Evolutionary conservation across 78 protist species (phyloP), one percentile per base, ranked within the genome.

Genomic region (Trichosphaerium sp.): DNA sequence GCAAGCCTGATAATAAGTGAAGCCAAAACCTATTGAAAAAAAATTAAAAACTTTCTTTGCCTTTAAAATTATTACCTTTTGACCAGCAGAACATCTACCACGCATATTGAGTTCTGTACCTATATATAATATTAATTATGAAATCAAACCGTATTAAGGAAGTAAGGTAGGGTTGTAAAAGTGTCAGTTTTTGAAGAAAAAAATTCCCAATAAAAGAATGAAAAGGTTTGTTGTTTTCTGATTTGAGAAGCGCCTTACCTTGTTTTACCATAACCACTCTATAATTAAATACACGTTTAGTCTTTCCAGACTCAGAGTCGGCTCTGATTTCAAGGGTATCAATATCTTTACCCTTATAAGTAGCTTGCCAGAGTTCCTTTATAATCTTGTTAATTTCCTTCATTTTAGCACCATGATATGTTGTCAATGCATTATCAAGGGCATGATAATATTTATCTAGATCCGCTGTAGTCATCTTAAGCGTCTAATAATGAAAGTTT

Each of bases 71-170:
- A n/a, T n/a, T n/a, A n/a, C 94, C 77, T 85, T 87, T 67, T 97
- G 99, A 0, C 99, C 99, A 0, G 99, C 99, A 23, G 91, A 76
- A 87, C 99, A 97, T 23, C 98, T 73, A 0, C 98, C 99, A 44
- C 98, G 88, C 98, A 97, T 96, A 76, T 96, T 98, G 41, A 96
- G 37, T 26, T 51, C 84, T 0, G 64, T 78, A 21, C 61, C 91
- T n/a, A n/a, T n/a, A n/a, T n/a, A n/a, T n/a, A n/a, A n/a, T n/a
- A n/a, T n/a, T n/a, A n/a, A n/a, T n/a, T n/a, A n/a, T n/a, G n/a
- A n/a, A n/a, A n/a, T n/a, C n/a, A n/a, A n/a, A n/a, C n/a, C n/a
- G n/a, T n/a, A n/a, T n/a, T n/a, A n/a, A n/a, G n/a, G n/a, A n/a
- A n/a, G n/a, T n/a, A n/a, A n/a, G n/a, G n/a, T n/a, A n/a, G n/a